Base-by-base conservation (phyloP, 2,329 filamentous ascomycete species). In the Celoporthe dispersa region DNA sequence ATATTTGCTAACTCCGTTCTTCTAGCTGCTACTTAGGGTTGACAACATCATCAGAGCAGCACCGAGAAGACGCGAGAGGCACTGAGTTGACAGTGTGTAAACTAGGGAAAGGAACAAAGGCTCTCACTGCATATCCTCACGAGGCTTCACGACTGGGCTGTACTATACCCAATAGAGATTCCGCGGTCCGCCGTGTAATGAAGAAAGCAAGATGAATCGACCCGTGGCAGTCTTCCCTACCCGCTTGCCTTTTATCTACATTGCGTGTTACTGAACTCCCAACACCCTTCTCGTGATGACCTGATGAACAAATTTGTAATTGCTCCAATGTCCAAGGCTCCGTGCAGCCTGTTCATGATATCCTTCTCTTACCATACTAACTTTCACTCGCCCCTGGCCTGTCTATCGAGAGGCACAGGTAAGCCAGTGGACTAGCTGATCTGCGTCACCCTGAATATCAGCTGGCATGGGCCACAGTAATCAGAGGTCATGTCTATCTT, bases 21-120 rank as follows among this genome's bases (percentile, higher is more conserved):
- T 44, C n/a, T 75, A 95, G 92, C 86, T 98, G 74, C 87, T 99
- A 73, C 86, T 99, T 74, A 89, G 96, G 79, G 96, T 99, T 66
- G 96, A 99, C 84, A 96, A 98, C 81, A 99, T 99, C 80, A 98
- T 99, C 80, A 91, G 95, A 72, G 93, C 94, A 66, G 96, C 96
- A 66, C 96, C 96, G 67, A 87, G 96, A 79, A 90, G 88, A 83
- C 87, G 94, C 73, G 92, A 95, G 81, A 88, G 92, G 76, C 91
- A 92, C 86, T 93, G 83, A 84, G 37, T 16, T n/a, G 57, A 33
- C 57, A 59, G 57, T 55, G 11, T 53, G 12, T 48, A 41, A 63
- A 66, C 44, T 39, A 63, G 65, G 39, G 61, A 35, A 33, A 39
- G 28, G 53, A 37, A 63, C 65, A 31, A 68, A 35, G 11, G 35